phyloP scores from a whole-genome alignment of 306 rosid species.

The Nissolia schottii region DNA sequence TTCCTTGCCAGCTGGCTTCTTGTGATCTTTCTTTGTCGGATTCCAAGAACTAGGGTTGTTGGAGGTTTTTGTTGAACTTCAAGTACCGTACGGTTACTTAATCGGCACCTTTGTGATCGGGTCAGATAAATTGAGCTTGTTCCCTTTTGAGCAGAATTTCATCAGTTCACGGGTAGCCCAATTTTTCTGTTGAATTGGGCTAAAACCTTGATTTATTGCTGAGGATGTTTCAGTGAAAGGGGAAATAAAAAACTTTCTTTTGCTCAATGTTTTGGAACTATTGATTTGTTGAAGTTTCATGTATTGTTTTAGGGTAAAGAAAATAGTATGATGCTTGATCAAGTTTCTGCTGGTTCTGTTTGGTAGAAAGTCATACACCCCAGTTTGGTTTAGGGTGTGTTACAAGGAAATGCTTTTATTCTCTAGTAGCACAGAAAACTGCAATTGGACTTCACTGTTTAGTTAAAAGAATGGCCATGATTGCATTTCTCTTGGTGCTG shows the following conservation, averaged over 20 bases:
- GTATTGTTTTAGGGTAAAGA: neutral
- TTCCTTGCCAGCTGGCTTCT: constrained; percentile 17
- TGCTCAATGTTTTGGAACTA: neutral
- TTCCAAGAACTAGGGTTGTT: constrained; percentile 24
- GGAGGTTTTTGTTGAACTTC: constrained; percentile 29
- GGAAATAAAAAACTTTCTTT: neutral
- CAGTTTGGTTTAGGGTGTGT: neutral
- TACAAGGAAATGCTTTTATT: constrained; percentile 29
- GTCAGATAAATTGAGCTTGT: constrained; percentile 17
- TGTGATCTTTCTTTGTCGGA: constrained; percentile 6
- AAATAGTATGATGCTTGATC: constrained; percentile 9
- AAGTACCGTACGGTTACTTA: too few relatives aligned
- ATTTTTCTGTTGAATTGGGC: constrained; percentile 33
- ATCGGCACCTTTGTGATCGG: too few relatives aligned
- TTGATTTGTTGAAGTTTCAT: constrained; percentile 7
- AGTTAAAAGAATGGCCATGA: constrained; percentile 42
- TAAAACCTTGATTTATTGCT: neutral
- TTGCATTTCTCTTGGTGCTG: constrained; percentile 36
- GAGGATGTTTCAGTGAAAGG: neutral
- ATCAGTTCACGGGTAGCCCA: constrained; percentile 12
- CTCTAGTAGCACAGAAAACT: constrained; percentile 16
- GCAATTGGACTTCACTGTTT: constrained; percentile 17
- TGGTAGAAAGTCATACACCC: neutral
- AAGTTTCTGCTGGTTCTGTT: constrained; percentile 14
- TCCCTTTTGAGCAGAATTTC: constrained; percentile 12